Evolutionary conservation across 1,284 basidiomycete species (phyloP), one percentile per base, ranked within the genome.

Genomic region (Marasmius oreades): DNA sequence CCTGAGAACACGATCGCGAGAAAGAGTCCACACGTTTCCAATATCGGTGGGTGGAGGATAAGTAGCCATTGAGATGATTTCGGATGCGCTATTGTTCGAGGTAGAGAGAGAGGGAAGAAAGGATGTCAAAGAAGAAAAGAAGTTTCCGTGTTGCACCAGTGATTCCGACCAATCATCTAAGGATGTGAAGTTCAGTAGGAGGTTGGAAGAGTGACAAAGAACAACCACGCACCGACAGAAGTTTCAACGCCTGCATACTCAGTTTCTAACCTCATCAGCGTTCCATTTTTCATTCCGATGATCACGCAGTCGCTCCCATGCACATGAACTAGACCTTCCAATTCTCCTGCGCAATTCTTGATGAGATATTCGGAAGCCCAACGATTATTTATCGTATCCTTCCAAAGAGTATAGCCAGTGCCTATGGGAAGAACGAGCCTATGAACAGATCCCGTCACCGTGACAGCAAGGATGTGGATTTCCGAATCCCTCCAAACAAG

Each of bases 1-100:
- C 50, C 93, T 81, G 45, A 97, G 76, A 54, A 88, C 88, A 55
- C 88, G 82, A 73, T 97, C 93, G 56, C 93, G 79, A n/a, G 93
- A 93, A 50, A 97, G 79, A 1, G 93, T 88, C 82, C 92, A 95
- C 20, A 88, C 72, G 59, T 90, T 78, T 11, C 79, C 80, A 56
- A 88, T 76, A 64, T 91, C 85, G 39, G 86, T 87, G 14, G 90
- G 87, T 70, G 84, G 84, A 31, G 85, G 81, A 66, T 85, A 79
- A 51, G 82, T 83, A 4, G 86, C 79, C 28, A 89, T 74, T 42
- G 86, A 83, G 43, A 92, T 74, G 46, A 90, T 84, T 59, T 86
- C 81, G 18, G 79, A 75, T 12, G 76, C 76, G 54, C 78, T 70
- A 43, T 73, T 63, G 37, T 74, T 67, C 34, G 77, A 69, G 56